Conservation (phyloP, 129 eudicot species). For the Chrysanthemum seticuspe region DNA sequence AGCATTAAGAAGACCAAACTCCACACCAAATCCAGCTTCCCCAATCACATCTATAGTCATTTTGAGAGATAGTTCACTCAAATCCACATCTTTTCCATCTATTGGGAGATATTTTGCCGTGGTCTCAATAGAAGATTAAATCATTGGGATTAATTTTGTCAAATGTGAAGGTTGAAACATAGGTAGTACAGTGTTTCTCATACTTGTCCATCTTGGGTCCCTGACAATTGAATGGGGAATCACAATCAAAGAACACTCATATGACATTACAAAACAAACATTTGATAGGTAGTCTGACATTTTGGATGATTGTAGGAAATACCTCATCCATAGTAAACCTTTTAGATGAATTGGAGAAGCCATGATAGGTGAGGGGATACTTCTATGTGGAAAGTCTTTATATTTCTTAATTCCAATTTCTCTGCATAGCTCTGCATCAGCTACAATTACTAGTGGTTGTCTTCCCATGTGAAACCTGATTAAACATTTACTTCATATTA, state of each 20-base stretch:
- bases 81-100: conserved; percentile 41
- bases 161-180: conserved; percentile 62
- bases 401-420: conserved; percentile 89
- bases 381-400: conserved; percentile 72
- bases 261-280: no score
- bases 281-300: no score
- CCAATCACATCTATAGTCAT: conserved; percentile 79
- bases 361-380: conserved; percentile 86
- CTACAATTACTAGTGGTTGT: conserved; percentile 68
- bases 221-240: conserved; percentile 29
- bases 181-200: conserved; percentile 84
- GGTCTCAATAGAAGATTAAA: conserved; percentile 72
- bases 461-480: conserved; percentile 48
- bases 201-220: conserved; percentile 87
- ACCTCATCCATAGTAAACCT: conserved; percentile 88
- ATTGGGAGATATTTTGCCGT: conserved; percentile 42
- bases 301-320: neutral
- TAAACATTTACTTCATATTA: conserved; percentile 12
- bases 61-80: conserved; percentile 65
- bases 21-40: no score
- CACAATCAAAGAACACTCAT: neutral
- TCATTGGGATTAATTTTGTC: conserved; percentile 67
- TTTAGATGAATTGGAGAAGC: conserved; percentile 88
- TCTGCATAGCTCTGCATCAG: conserved; percentile 84
- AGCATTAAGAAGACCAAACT: no score